These are phyloP conservation scores for Cytidiella melzeri DNA, from an alignment of 768 basidiomycete genomes.

Conservation along the genomic window DNA sequence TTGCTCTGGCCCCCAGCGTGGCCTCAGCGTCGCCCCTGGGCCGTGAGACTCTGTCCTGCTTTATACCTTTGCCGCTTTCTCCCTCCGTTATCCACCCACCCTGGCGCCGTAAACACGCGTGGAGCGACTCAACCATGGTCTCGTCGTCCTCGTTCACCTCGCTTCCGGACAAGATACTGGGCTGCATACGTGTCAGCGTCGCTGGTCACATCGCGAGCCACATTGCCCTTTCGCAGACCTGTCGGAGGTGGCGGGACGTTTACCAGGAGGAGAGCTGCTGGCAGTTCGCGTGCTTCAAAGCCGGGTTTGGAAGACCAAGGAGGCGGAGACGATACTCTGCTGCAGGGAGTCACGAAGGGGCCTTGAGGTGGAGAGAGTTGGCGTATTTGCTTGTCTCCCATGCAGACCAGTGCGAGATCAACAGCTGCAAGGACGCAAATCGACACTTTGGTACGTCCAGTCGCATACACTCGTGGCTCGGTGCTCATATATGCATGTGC, in stretches of 20 bases:
- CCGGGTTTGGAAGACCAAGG: constrained; percentile 19
- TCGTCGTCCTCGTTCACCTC: background rate
- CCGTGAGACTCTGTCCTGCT: background rate
- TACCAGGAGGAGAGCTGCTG: constrained; percentile 15
- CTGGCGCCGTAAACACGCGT: background rate
- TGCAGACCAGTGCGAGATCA: constrained; percentile 17
- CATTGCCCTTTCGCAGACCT: constrained; percentile 19
- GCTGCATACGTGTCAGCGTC: constrained; percentile 14
- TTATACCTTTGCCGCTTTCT: background rate
- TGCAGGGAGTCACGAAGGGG: background rate
- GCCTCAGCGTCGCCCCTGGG: too few relatives aligned
- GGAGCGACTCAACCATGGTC: too few relatives aligned
- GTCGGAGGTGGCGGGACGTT: constrained; percentile 12
- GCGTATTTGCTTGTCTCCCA: constrained; percentile 17
- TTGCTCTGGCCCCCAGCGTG: too few relatives aligned
- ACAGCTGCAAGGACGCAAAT: constrained; percentile 18
- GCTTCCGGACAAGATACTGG: constrained; percentile 9
- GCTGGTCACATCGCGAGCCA: constrained; percentile 17
- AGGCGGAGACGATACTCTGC: background rate
- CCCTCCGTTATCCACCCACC: background rate
- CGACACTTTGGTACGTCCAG: constrained; percentile 19
- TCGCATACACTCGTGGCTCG: too few relatives aligned
- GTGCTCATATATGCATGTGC: background rate
- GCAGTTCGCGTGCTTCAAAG: constrained; percentile 19
- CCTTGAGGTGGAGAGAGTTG: constrained; percentile 10